Conservation (phyloP, 2,329 filamentous ascomycete species). For the Paecilomyces sp. region DNA sequence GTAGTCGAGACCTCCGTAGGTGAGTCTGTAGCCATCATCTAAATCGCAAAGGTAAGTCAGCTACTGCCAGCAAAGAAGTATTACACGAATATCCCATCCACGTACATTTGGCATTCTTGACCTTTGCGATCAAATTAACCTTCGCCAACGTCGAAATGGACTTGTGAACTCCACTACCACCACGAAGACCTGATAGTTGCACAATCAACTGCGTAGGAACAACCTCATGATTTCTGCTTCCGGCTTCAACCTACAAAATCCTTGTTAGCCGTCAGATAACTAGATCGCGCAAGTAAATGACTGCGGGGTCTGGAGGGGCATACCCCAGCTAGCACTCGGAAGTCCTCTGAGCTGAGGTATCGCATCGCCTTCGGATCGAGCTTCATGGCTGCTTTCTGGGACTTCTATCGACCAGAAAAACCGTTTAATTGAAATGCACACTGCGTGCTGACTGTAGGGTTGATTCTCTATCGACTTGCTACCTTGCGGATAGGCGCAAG, state of each 20-base stretch:
- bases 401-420: not conserved
- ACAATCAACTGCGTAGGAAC: slow-evolving; percentile 86
- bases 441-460: not conserved
- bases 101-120: slow-evolving; percentile 83
- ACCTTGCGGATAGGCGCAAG: slow-evolving; percentile 12
- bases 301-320: slow-evolving; percentile 25
- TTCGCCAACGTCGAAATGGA: slow-evolving; percentile 90
- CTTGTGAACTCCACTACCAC: slow-evolving; percentile 70
- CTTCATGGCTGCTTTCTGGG: slow-evolving; percentile 60
- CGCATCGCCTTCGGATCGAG: slow-evolving; percentile 90
- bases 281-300: slow-evolving; percentile 13
- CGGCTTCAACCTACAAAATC: slow-evolving; percentile 69
- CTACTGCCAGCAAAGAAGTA: not conserved
- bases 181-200: slow-evolving; percentile 72
- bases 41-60: slow-evolving; percentile 2
- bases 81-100: not conserved
- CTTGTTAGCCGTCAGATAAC: slow-evolving; percentile 30
- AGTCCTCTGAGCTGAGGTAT: slow-evolving; percentile 87
- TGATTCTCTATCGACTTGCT: not conserved
- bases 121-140: slow-evolving; percentile 78
- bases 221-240: slow-evolving; percentile 93
- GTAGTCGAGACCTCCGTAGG: slow-evolving; percentile 95
- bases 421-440: not conserved
- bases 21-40: slow-evolving; percentile 92
- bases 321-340: slow-evolving; percentile 89